These are phyloP conservation scores for Sphenostylis stenocarpa DNA, from an alignment of 306 rosid species.

Conservation along the genomic window DNA sequence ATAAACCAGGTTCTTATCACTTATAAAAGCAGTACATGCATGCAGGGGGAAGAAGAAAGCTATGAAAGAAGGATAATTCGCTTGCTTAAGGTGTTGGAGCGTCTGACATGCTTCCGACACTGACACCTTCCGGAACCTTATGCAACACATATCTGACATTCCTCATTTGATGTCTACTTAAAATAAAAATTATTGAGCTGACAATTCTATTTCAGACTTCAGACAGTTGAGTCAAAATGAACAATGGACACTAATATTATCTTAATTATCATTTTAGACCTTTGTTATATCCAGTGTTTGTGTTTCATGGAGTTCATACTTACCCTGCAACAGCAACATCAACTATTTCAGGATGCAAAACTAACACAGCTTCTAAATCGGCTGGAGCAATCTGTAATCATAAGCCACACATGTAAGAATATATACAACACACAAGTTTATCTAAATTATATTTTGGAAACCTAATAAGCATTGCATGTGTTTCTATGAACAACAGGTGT, in stretches of 20 bases:
- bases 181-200: neutral
- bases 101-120: neutral
- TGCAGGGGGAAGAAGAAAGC: neutral
- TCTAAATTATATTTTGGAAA: neutral
- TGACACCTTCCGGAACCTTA: neutral
- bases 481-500: conserved; percentile 1
- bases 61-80: neutral
- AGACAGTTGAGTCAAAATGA: neutral
- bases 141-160: neutral
- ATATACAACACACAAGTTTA: neutral
- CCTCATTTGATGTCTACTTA: neutral
- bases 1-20: neutral
- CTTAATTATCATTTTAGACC: neutral
- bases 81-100: neutral
- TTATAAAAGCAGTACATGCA: neutral
- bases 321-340: conserved; percentile 52
- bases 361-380: conserved; percentile 51
- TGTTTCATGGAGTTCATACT: conserved; percentile 8
- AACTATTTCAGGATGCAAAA: conserved; percentile 44
- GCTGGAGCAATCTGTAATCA: conserved; percentile 55
- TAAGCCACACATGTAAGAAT: conserved; percentile 16
- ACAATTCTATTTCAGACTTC: neutral
- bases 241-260: neutral
- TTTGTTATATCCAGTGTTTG: neutral
- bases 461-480: neutral